Percentiles rank a stretch among this genome's conserved stretches.
Conservation (phyloP, 2,329 filamentous ascomycete genomes). For the Canariomyces notabilis region DNA sequence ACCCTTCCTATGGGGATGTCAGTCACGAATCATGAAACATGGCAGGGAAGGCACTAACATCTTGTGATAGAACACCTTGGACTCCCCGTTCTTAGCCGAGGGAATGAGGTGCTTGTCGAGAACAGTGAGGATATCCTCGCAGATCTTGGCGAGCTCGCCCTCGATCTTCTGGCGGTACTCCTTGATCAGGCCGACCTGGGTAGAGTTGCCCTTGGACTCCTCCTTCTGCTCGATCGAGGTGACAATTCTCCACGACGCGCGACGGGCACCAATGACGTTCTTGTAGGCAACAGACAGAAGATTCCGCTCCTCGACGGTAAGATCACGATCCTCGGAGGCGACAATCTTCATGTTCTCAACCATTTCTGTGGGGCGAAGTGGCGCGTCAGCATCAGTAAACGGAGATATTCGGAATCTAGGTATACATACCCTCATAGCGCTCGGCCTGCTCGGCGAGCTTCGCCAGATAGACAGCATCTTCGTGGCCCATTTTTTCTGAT, state of each 20-base stretch:
- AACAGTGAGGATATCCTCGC: constrained; percentile 93
- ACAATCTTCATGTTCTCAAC: constrained; percentile 99
- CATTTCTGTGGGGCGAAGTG: constrained; percentile 65
- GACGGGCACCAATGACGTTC: constrained; percentile 95
- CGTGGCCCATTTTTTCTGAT: constrained; percentile 85
- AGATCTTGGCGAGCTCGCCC: constrained; percentile 93
- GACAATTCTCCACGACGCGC: constrained; percentile 97
- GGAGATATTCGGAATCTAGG: constrained; percentile 1
- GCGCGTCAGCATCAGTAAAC: constrained; percentile 15
- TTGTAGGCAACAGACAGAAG: constrained; percentile 97
- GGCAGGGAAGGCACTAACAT: constrained; percentile 55
- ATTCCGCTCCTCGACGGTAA: constrained; percentile 93
- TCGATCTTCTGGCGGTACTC: constrained; percentile 99
- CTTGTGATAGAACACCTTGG: constrained; percentile 99
- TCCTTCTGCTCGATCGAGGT: constrained; percentile 99
- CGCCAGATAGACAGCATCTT: constrained; percentile 98
- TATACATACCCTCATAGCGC: constrained; percentile 89
- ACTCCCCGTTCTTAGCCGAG: constrained; percentile 91
- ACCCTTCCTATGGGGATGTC: constrained; percentile 70
- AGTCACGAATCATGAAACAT: constrained; percentile 10
- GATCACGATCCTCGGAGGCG: constrained; percentile 77
- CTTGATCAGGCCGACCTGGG: constrained; percentile 87
- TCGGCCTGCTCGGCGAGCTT: constrained; percentile 99
- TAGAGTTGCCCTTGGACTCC: constrained; percentile 95
- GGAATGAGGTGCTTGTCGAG: constrained; percentile 92